phyloP scores from a whole-genome alignment of 768 basidiomycete genomes.

The Floccularia luteovirens region DNA sequence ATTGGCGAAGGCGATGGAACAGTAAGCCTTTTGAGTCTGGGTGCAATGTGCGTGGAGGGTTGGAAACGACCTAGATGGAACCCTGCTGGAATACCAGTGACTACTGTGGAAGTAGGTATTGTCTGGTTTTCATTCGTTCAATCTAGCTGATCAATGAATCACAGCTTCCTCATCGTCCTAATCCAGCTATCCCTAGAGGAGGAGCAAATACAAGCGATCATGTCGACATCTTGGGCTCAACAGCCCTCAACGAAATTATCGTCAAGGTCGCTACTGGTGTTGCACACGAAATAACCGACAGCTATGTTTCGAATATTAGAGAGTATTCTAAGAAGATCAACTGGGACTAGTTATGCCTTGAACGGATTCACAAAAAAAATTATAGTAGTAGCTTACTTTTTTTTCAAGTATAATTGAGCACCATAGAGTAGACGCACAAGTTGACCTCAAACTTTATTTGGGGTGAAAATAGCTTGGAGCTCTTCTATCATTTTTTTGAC shows the following conservation, averaged over 20 bases:
- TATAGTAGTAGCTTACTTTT: not conserved
- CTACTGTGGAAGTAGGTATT: slow-evolving; percentile 72
- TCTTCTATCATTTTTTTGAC: slow-evolving; percentile 12
- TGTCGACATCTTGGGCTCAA: slow-evolving; percentile 78
- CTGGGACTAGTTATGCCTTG: slow-evolving; percentile 53
- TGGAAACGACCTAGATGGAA: slow-evolving; percentile 91
- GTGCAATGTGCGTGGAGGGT: slow-evolving; percentile 95
- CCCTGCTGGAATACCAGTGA: slow-evolving; percentile 79
- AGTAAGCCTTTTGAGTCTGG: slow-evolving; percentile 75
- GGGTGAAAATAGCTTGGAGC: slow-evolving; percentile 10
- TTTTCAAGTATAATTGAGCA: not conserved
- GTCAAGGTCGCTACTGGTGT: slow-evolving; percentile 83
- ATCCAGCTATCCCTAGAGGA: slow-evolving; percentile 68
- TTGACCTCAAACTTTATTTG: not conserved
- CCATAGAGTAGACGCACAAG: not conserved
- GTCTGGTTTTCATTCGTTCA: not conserved
- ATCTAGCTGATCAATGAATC: slow-evolving; percentile 4
- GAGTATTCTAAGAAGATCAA: slow-evolving; percentile 66
- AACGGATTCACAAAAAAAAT: not conserved
- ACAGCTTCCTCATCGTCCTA: slow-evolving; percentile 76
- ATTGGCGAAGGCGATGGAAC: slow-evolving; percentile 97
- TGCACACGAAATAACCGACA: slow-evolving; percentile 63
- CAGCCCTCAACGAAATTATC: slow-evolving; percentile 82
- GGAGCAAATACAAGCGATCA: slow-evolving; percentile 92
- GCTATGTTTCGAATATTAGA: slow-evolving; percentile 68